These are phyloP conservation scores for Calocera viscosa DNA, from an alignment of 768 basidiomycete species.

Conservation along the genomic window DNA sequence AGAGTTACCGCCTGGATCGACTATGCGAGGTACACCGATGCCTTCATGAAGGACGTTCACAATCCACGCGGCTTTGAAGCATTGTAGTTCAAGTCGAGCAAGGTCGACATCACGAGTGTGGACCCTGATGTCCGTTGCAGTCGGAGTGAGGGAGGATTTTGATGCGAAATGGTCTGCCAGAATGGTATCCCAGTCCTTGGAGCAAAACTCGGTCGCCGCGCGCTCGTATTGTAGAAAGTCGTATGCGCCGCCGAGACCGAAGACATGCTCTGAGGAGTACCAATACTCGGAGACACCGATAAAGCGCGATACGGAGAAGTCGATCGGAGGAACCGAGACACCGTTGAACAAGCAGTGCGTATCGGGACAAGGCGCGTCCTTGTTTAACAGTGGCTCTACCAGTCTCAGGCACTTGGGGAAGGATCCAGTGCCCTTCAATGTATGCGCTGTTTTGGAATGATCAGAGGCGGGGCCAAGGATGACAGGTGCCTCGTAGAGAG, in stretches of 20 bases:
- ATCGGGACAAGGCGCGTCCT: conserved; percentile 67
- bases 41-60: conserved; percentile 93
- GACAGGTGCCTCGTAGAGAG: conserved; percentile 45
- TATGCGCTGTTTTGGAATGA: conserved; percentile 44
- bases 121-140: conserved; percentile 36
- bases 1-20: conserved; percentile 70
- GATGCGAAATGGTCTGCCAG: conserved; percentile 44
- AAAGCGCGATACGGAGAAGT: conserved; percentile 85
- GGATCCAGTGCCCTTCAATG: conserved; percentile 73
- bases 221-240: conserved; percentile 94
- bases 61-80: conserved; percentile 99
- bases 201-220: conserved; percentile 77
- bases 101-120: conserved; percentile 65
- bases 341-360: conserved; percentile 88
- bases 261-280: conserved; percentile 97
- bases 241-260: conserved; percentile 87
- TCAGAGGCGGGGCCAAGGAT: conserved; percentile 30
- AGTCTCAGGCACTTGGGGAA: conserved; percentile 70
- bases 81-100: conserved; percentile 86
- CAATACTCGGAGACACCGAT: conserved; percentile 98
- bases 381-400: conserved; percentile 71
- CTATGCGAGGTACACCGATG: conserved; percentile 82
- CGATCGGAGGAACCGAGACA: conserved; percentile 82
- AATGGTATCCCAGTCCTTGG: conserved; percentile 64
- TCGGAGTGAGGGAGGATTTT: conserved; percentile 19